These are phyloP conservation scores for Rhododendron kiyosumense DNA, from an alignment of 148 eudicot genomes.

Conservation along the genomic window DNA sequence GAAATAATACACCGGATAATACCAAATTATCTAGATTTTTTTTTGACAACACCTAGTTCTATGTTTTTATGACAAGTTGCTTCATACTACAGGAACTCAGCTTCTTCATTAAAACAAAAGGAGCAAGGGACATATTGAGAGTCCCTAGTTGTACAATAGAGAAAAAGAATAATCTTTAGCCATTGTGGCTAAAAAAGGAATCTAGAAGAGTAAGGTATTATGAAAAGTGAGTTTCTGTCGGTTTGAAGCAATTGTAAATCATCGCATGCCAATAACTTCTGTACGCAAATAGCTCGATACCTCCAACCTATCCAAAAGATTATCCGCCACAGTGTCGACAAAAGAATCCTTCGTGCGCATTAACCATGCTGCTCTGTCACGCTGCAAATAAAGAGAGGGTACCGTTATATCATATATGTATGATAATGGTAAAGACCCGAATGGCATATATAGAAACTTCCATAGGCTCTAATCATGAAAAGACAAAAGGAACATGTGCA, in stretches of 20 bases:
- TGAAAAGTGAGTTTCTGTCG: not conserved
- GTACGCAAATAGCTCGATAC: slow-evolving; percentile 15
- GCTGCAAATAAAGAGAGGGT: slow-evolving; percentile 33
- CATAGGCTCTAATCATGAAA: not conserved
- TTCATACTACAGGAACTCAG: not conserved
- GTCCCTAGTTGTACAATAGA: not conserved
- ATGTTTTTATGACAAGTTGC: not conserved
- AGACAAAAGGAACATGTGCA: not conserved
- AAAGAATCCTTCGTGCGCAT: slow-evolving; percentile 62
- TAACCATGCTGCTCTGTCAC: slow-evolving; percentile 99
- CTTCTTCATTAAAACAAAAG: not conserved
- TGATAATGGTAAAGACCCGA: not conserved
- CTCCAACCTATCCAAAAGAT: slow-evolving; percentile 87
- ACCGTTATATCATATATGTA: not conserved
- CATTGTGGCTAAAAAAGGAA: not conserved
- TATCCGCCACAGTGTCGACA: slow-evolving; percentile 82
- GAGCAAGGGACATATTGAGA: not conserved
- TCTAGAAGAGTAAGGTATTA: not conserved
- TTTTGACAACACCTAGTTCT: not conserved
- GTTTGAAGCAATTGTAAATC: not conserved
- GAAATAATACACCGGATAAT: not conserved
- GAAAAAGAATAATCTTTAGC: not conserved
- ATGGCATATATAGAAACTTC: not conserved
- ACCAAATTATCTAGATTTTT: not conserved
- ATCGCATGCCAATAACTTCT: not conserved